Conservation (phyloP, 352 stramenopile genomes). For the Pythium dissimile region DNA sequence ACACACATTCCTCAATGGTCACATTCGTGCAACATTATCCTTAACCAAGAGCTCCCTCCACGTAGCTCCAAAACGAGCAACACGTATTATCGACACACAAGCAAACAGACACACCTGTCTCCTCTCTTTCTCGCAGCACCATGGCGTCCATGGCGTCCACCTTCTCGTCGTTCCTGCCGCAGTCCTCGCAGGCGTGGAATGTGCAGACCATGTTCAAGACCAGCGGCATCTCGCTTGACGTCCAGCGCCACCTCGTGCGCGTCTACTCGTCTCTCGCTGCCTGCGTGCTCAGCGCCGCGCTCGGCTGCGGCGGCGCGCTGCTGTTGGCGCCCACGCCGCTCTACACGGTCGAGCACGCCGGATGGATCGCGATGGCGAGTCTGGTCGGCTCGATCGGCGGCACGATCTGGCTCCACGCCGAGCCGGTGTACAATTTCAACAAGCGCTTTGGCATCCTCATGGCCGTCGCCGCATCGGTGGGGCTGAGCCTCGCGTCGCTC, state of each 20-base stretch:
- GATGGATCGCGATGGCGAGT: slow-evolving; percentile 36
- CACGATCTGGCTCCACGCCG: slow-evolving; percentile 59
- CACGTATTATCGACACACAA: too few relatives aligned
- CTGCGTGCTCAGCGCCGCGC: slow-evolving; percentile 51
- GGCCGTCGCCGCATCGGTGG: slow-evolving; percentile 60
- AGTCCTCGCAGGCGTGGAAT: slow-evolving; percentile 34
- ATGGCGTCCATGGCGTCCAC: slow-evolving; percentile 13
- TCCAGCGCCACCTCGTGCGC: slow-evolving; percentile 62
- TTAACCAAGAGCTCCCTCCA: too few relatives aligned
- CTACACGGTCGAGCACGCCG: slow-evolving; percentile 32
- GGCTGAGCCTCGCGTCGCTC: slow-evolving; percentile 66
- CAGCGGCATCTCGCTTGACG: slow-evolving; percentile 58
- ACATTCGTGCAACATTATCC: too few relatives aligned
- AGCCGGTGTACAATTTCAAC: slow-evolving; percentile 48
- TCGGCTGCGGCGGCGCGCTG: slow-evolving; percentile 40
- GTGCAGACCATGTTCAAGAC: slow-evolving; percentile 65
- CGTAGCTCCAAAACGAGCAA: too few relatives aligned
- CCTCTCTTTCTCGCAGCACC: background rate
- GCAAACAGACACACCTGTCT: too few relatives aligned
- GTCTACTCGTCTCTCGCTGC: slow-evolving; percentile 69
- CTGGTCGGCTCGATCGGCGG: slow-evolving; percentile 46
- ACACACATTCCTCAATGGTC: too few relatives aligned
- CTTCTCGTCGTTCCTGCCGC: slow-evolving; percentile 19
- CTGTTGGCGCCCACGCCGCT: slow-evolving; percentile 27
- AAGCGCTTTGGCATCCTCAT: slow-evolving; percentile 71